Conservation (phyloP, 108 stramenopile genomes). For the Aurantiochytrium sp. region DNA sequence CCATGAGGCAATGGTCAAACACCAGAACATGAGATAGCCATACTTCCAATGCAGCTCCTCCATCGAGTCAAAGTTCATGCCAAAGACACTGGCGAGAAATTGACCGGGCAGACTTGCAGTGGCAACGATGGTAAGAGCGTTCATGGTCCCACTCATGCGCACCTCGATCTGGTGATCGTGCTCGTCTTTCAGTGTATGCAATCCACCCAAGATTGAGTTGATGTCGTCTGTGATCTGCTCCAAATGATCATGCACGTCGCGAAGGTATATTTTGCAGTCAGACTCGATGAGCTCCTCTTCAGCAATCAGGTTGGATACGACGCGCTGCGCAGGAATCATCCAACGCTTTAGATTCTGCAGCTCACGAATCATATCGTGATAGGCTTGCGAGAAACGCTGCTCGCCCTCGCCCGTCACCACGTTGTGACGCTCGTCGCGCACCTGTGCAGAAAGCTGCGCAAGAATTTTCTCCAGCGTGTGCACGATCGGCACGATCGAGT, state of each 20-base stretch:
- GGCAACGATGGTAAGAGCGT: conserved; percentile 36
- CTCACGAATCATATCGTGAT: conserved; percentile 23
- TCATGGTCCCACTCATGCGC: conserved; percentile 37
- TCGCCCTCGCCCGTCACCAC: background rate
- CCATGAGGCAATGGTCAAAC: background rate
- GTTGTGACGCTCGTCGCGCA: conserved; percentile 6
- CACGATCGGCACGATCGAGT: conserved; percentile 30
- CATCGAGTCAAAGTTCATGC: conserved; percentile 44
- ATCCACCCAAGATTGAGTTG: background rate
- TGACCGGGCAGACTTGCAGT: conserved; percentile 33
- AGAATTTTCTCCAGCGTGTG: background rate
- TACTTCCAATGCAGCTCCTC: conserved; percentile 23
- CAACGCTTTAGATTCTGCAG: conserved; percentile 27
- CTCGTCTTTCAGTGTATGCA: conserved; percentile 18
- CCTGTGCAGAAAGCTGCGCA: background rate
- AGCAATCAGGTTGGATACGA: conserved; percentile 35
- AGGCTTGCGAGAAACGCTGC: conserved; percentile 4
- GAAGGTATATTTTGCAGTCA: conserved; percentile 32
- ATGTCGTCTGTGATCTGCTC: conserved; percentile 34
- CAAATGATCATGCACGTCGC: conserved; percentile 40
- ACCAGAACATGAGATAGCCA: conserved; percentile 42
- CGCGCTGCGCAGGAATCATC: conserved; percentile 28
- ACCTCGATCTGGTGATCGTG: conserved; percentile 27
- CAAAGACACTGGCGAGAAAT: conserved; percentile 32
- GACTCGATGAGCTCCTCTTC: conserved; percentile 30